These are phyloP conservation scores for Papiliotrema fonsecae DNA, from an alignment of 1,284 basidiomycete species.

Conservation along the genomic window DNA sequence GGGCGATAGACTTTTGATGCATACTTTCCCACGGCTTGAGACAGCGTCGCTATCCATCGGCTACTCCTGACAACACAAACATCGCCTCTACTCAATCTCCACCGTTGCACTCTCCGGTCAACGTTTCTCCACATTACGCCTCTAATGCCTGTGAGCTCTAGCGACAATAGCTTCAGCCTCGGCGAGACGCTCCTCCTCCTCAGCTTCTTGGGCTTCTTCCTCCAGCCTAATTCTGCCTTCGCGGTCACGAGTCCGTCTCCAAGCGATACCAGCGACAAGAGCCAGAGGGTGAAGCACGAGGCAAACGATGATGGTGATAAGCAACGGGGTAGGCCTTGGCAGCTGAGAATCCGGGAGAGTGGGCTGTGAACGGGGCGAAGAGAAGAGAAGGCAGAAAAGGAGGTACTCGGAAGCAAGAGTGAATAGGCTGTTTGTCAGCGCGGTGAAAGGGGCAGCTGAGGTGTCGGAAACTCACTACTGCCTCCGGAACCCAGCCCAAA, in stretches of 20 bases:
- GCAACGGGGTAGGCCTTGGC: conserved; percentile 38
- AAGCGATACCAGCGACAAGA: conserved; percentile 34
- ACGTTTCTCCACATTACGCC: no score
- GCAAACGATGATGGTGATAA: conserved; percentile 40
- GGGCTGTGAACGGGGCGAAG: conserved; percentile 31
- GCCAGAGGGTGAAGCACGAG: conserved; percentile 45
- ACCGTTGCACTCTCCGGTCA: no score
- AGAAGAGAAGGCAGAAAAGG: conserved; percentile 43
- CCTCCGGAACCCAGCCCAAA: conserved; percentile 35
- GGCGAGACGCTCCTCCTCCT: conserved; percentile 23
- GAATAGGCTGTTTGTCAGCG: conserved; percentile 24
- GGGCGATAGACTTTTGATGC: no score
- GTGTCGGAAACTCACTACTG: conserved; percentile 39
- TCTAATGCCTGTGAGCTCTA: no score
- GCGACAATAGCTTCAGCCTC: conserved; percentile 18
- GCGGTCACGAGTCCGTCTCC: conserved; percentile 33
- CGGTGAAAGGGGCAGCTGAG: neutral
- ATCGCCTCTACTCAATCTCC: no score
- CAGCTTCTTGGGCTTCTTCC: conserved; percentile 45
- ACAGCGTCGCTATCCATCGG: no score
- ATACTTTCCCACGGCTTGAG: no score
- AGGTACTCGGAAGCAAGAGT: conserved; percentile 41
- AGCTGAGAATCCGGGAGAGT: conserved; percentile 30
- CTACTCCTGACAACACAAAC: no score
- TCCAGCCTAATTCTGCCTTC: conserved; percentile 47